Evolutionary conservation across 345 rosid species (phyloP).

Genomic region (Populus nigra): DNA sequence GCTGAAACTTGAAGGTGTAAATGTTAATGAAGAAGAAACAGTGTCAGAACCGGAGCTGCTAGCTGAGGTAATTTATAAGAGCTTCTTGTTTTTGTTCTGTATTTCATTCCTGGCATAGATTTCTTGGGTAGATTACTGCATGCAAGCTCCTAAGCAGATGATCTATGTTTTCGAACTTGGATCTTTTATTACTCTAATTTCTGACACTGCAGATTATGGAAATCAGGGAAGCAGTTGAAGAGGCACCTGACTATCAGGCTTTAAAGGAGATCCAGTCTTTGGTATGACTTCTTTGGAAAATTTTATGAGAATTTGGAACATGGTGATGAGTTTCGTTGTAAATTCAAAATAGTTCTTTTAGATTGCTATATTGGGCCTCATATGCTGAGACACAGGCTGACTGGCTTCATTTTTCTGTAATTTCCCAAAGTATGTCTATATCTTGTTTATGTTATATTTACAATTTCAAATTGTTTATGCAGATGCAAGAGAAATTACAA

Average conservation of each 20-base stretch:
- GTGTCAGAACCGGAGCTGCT: slow-evolving; percentile 70
- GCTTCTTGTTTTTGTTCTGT: not conserved
- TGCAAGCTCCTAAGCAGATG: not conserved
- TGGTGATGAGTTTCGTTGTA: not conserved
- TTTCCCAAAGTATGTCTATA: not conserved
- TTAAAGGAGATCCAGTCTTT: slow-evolving; percentile 53
- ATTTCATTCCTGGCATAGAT: too few relatives aligned
- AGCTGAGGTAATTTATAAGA: slow-evolving; percentile 52
- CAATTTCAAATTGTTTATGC: slow-evolving; percentile 20
- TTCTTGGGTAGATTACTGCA: not conserved
- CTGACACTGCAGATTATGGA: slow-evolving; percentile 68
- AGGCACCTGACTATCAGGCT: slow-evolving; percentile 57
- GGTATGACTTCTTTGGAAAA: slow-evolving; percentile 40
- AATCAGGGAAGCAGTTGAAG: slow-evolving; percentile 84
- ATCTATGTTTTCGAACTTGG: too few relatives aligned
- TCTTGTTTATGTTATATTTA: not conserved
- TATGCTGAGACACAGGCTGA: not conserved
- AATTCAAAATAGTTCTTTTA: not conserved
- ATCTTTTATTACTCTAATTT: not conserved
- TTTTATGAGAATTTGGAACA: slow-evolving; percentile 1
- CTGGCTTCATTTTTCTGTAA: not conserved
- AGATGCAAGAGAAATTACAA: slow-evolving; percentile 66
- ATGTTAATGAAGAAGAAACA: slow-evolving; percentile 88
- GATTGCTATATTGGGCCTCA: not conserved
- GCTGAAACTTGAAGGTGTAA: slow-evolving; percentile 71